These are phyloP conservation scores for Linum tenue DNA, from an alignment of 345 rosid species.

Conservation along the genomic window DNA sequence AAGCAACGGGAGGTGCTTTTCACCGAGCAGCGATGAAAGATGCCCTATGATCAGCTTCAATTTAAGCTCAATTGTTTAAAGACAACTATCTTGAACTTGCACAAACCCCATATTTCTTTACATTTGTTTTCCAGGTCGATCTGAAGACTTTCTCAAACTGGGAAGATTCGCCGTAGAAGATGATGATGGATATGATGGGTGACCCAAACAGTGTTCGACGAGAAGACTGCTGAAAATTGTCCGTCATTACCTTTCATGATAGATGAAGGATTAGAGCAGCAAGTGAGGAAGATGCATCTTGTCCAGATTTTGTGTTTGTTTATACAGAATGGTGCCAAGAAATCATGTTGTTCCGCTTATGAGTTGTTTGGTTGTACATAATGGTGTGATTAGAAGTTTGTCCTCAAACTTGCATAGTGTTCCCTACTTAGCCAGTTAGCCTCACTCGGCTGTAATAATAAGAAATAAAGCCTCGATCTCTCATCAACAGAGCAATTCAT, in stretches of 20 bases:
- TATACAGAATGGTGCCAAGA: too few relatives aligned
- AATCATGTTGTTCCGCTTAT: neutral
- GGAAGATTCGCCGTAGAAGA: constrained; percentile 93
- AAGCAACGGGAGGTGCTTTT: constrained; percentile 68
- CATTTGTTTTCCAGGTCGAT: constrained; percentile 43
- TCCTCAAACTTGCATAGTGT: neutral
- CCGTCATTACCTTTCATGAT: neutral
- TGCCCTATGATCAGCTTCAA: constrained; percentile 12
- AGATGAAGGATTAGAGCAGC: too few relatives aligned
- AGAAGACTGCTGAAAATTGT: constrained; percentile 46
- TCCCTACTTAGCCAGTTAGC: neutral
- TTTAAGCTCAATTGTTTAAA: neutral
- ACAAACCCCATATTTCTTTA: neutral
- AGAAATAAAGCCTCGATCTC: too few relatives aligned
- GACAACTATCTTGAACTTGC: neutral
- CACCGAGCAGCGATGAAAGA: constrained; percentile 78
- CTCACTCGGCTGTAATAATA: too few relatives aligned
- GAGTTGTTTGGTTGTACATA: neutral
- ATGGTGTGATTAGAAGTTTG: neutral
- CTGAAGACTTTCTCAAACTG: constrained; percentile 69
- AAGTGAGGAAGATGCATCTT: too few relatives aligned
- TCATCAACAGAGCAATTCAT: too few relatives aligned
- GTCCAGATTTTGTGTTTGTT: too few relatives aligned
- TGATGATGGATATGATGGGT: constrained; percentile 78
- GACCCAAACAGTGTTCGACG: constrained; percentile 42